These are phyloP conservation scores for Linum trigynum DNA, from an alignment of 345 rosid species.

Conservation along the genomic window DNA sequence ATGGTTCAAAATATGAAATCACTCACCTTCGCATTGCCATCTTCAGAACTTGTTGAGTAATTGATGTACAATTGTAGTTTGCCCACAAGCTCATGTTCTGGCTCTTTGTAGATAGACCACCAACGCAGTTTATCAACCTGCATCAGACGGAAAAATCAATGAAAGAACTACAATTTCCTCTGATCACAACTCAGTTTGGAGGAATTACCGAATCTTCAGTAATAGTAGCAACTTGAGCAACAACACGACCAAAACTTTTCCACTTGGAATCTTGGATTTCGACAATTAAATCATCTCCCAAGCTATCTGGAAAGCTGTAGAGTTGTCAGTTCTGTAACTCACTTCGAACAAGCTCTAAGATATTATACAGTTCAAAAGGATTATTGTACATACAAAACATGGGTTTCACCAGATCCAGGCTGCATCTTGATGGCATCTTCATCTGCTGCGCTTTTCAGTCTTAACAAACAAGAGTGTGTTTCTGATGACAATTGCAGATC, in stretches of 20 bases:
- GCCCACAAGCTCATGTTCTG: constrained; percentile 85
- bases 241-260: constrained; percentile 76
- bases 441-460: constrained; percentile 76
- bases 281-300: constrained; percentile 85
- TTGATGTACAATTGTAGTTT: constrained; percentile 71
- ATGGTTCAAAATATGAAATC: not conserved
- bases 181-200: not conserved
- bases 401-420: constrained; percentile 92
- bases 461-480: constrained; percentile 59
- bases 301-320: constrained; percentile 89
- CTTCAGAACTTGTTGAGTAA: constrained; percentile 80
- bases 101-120: constrained; percentile 92
- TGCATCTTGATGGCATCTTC: constrained; percentile 76
- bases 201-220: constrained; percentile 60
- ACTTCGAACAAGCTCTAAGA: not conserved
- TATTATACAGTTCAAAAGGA: constrained; percentile 13
- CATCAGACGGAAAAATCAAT: constrained; percentile 12
- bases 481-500: constrained; percentile 32
- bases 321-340: constrained; percentile 4
- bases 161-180: not conserved
- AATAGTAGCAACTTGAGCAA: constrained; percentile 73
- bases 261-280: constrained; percentile 86
- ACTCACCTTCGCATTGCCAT: constrained; percentile 22
- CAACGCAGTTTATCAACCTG: constrained; percentile 87
- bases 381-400: constrained; percentile 64